These are phyloP conservation scores for Marchantia paleacea DNA, from an alignment of 225 moss, liverwort and hornwort genomes.

Conservation along the genomic window DNA sequence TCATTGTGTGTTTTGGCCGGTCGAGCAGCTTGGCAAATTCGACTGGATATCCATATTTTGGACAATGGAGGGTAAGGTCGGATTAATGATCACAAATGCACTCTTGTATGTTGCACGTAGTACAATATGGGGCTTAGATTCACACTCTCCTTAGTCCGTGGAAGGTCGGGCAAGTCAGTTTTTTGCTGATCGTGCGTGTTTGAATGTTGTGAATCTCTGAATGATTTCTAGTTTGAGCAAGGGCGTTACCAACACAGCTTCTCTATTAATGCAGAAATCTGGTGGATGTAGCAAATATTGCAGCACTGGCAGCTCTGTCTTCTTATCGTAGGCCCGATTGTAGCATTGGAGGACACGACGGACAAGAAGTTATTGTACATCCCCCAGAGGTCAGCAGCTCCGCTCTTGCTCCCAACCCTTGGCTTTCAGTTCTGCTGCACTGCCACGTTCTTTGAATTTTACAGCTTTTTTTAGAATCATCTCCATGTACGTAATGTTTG, in stretches of 20 bases:
- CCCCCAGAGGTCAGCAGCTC: slow-evolving; percentile 65
- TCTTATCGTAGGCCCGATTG: slow-evolving; percentile 78
- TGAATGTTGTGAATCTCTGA: too few relatives aligned
- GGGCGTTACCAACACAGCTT: slow-evolving; percentile 14
- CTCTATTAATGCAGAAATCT: slow-evolving; percentile 59
- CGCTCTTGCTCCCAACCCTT: background rate
- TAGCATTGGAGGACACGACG: slow-evolving; percentile 68
- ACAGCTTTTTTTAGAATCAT: background rate
- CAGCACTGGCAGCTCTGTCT: slow-evolving; percentile 70
- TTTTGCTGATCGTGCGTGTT: too few relatives aligned
- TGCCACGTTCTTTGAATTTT: background rate
- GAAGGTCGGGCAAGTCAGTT: background rate
- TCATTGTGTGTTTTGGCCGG: slow-evolving; percentile 82
- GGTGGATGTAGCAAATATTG: slow-evolving; percentile 82
- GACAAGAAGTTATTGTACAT: slow-evolving; percentile 76
- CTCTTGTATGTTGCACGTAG: background rate
- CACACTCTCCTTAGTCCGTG: background rate
- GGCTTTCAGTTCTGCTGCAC: background rate
- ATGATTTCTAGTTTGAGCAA: slow-evolving; percentile 5
- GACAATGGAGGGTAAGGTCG: slow-evolving; percentile 74
- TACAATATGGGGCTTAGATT: too few relatives aligned
- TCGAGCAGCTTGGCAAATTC: slow-evolving; percentile 72
- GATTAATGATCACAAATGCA: background rate
- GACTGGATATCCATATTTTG: slow-evolving; percentile 77
- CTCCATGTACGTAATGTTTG: background rate